phyloP scores from a whole-genome alignment of 2,329 filamentous ascomycete genomes.

The Metarhizium robertsii region DNA sequence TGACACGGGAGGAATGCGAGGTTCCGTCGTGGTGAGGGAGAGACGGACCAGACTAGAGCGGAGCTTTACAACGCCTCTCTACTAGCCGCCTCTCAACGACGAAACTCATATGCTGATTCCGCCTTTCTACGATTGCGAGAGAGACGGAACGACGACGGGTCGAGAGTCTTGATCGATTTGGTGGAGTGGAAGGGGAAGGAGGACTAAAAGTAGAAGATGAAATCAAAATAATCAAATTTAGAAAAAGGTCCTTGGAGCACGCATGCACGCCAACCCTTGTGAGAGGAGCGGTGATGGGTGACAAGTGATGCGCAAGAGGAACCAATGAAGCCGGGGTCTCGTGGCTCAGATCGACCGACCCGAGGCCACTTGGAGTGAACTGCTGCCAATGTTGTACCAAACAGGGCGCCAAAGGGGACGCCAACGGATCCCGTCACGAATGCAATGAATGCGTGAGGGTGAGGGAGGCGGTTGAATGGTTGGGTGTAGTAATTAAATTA shows the following conservation, averaged over 20 bases:
- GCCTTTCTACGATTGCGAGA: not conserved
- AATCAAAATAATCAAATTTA: not conserved
- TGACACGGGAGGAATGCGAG: not conserved
- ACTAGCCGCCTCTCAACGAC: not conserved
- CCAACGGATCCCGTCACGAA: conserved; percentile 1
- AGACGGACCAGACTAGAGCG: not conserved
- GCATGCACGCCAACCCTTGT: not conserved
- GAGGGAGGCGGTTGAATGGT: not conserved
- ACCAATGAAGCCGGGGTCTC: conserved; percentile 9
- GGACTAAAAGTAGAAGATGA: not conserved
- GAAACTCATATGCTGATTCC: not conserved
- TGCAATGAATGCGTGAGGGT: not conserved
- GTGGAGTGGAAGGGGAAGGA: not conserved
- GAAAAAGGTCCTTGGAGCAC: conserved; percentile 1
- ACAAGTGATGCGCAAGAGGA: not conserved
- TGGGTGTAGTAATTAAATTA: not conserved
- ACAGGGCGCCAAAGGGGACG: not conserved
- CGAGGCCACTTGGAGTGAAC: conserved; percentile 1
- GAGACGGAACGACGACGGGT: not conserved
- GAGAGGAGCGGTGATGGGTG: conserved; percentile 9
- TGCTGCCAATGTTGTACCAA: not conserved
- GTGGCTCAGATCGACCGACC: conserved; percentile 8
- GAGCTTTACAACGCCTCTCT: not conserved
- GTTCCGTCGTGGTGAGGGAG: not conserved
- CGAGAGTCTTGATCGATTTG: not conserved